Conservation (phyloP, 345 rosid genomes). For the Lepidium sativum region DNA sequence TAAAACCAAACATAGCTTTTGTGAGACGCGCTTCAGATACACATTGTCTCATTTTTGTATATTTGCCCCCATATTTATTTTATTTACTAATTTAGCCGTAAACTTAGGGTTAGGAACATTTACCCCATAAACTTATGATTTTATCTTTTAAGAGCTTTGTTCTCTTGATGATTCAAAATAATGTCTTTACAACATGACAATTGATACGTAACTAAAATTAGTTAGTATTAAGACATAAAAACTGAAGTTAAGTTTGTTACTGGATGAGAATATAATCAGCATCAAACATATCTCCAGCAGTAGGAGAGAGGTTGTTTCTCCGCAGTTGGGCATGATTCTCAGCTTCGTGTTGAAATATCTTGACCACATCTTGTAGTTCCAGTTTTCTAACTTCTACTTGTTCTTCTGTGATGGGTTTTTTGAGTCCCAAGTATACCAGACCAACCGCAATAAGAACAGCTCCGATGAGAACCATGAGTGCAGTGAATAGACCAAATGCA, state of each 20-base stretch:
- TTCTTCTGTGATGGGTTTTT: conserved; percentile 52
- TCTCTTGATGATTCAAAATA: neutral
- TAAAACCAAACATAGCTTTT: conserved; percentile 9
- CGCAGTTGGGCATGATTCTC: conserved; percentile 90
- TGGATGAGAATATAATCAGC: conserved; percentile 56
- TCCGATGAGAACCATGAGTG: conserved; percentile 43
- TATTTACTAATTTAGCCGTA: neutral
- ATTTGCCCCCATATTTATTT: neutral
- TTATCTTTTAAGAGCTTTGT: neutral
- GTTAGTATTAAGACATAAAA: neutral
- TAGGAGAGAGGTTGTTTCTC: conserved; percentile 64
- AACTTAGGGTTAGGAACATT: neutral
- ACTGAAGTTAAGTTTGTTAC: conserved; percentile 3
- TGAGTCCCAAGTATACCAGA: conserved; percentile 63
- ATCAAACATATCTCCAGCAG: conserved; percentile 57
- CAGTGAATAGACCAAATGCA: conserved; percentile 76
- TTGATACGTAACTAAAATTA: neutral
- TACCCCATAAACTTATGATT: neutral
- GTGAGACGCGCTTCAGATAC: conserved; percentile 15
- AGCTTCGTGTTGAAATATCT: conserved; percentile 89
- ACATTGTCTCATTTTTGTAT: neutral
- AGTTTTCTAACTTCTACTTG: conserved; percentile 62
- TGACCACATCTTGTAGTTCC: conserved; percentile 79
- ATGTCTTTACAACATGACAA: neutral
- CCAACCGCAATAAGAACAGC: conserved; percentile 56